Evolutionary conservation across 192 early-diverging fungal genomes (phyloP), one percentile per base, ranked within the genome.

Genomic region (Anaeromyces robustus): DNA sequence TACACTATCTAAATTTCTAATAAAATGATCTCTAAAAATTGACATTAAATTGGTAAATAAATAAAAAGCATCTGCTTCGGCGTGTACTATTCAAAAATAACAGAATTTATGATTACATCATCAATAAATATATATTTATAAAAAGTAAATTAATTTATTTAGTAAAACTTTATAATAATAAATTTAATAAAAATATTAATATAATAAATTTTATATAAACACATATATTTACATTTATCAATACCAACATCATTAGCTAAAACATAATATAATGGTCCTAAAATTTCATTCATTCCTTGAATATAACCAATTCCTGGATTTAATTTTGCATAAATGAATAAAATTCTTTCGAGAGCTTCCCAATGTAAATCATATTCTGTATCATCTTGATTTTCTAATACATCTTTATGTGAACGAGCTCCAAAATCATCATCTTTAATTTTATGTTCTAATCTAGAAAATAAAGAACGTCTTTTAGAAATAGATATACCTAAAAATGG

Each of bases 241-340:
- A 52, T 52, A 16, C 90, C 87, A 29, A 83, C 29, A 80, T 90
- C 88, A 30, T 86, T 89, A 28, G 94, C 92, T 81, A 93, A 85
- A 12, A 94, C 90, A 77, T 93, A 94, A 83, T 94, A 95, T 29
- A 94, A 86, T 1, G 94, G 94, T 2, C 89, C 94, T 29, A 95
- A 84, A 68, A 95, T 85, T 82, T 95, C 93, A 83, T 95, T 95
- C 94, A 96, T 94, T 32, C 94, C 94, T 83, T 96, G 94, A n/a
- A 94, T 92, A 81, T 96, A 96, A 3, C 92, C 91, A 18, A 93
- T 88, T 29, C 94, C 94, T 9, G 90, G 92, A 81, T 95, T 95
- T 77, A 95, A 85, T 79, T 93, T 92, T 7, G 92, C 91, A 83
- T 92, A 94, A 32, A 95, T 92, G 79, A 91, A 94, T 81, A 96